Conservation (phyloP, 2,329 filamentous ascomycete species). For the Fusarium staphyleae region DNA sequence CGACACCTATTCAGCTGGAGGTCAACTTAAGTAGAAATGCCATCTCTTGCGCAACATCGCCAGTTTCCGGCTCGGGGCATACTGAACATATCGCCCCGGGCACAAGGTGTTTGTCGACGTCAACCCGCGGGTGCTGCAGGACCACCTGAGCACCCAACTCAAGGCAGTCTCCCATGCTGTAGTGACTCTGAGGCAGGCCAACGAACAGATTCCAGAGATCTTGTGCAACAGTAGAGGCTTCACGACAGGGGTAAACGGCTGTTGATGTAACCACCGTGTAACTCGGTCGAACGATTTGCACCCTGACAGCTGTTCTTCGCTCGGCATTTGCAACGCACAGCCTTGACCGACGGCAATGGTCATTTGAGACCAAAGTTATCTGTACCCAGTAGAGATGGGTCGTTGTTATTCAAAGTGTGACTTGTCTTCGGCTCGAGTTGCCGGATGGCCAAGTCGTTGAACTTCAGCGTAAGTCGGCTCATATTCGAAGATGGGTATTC, state of each 20-base stretch:
- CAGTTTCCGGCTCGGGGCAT: slow-evolving; percentile 12
- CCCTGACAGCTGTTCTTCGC: slow-evolving; percentile 1
- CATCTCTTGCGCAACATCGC: slow-evolving; percentile 14
- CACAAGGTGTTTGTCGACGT: slow-evolving; percentile 26
- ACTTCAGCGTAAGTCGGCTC: slow-evolving; percentile 11
- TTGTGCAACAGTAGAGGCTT: slow-evolving; percentile 11
- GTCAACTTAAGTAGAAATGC: slow-evolving; percentile 27
- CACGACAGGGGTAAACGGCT: slow-evolving; percentile 26
- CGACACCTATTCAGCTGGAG: neutral
- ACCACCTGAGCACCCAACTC: slow-evolving; percentile 12
- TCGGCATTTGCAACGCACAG: slow-evolving; percentile 21
- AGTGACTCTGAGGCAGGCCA: slow-evolving; percentile 5
- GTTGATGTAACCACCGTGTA: slow-evolving; percentile 25
- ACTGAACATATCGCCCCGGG: slow-evolving; percentile 11
- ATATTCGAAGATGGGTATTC: neutral
- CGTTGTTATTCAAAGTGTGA: slow-evolving; percentile 18
- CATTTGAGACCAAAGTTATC: neutral
- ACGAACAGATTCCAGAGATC: neutral
- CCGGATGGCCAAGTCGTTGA: neutral
- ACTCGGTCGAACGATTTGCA: slow-evolving; percentile 9
- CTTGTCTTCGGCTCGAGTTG: slow-evolving; percentile 31
- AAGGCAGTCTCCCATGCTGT: slow-evolving; percentile 17
- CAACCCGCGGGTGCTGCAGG: slow-evolving; percentile 9
- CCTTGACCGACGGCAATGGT: slow-evolving; percentile 10
- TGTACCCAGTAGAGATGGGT: neutral